A percentile compares a stretch with the other conserved stretches of the same genome.
phyloP scores from a whole-genome alignment of 352 stramenopile species.

The Phytophthora fragariaefolia region DNA sequence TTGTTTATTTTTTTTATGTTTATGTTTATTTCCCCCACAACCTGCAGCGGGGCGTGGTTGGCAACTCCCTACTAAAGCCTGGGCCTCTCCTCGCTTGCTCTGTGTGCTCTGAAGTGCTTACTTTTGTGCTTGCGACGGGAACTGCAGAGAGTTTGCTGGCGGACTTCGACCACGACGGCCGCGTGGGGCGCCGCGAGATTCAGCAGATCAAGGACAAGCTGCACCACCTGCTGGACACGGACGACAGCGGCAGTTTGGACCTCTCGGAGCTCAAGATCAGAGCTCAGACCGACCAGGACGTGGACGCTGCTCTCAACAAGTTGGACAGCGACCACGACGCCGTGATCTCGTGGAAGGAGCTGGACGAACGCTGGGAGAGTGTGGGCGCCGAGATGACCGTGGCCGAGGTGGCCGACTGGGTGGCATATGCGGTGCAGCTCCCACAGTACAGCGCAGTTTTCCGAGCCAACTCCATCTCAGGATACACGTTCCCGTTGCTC shows the following conservation, averaged over 20 bases:
- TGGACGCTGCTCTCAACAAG: conserved; percentile 74
- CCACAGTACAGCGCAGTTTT: conserved; percentile 86
- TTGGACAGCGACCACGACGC: conserved; percentile 82
- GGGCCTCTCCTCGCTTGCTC: conserved; percentile 8
- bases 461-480: conserved; percentile 80
- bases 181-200: conserved; percentile 77
- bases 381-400: conserved; percentile 90
- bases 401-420: conserved; percentile 82
- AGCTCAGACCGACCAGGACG: conserved; percentile 63
- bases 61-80: conserved; percentile 19
- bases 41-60: conserved; percentile 7
- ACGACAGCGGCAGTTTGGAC: conserved; percentile 81
- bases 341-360: conserved; percentile 81
- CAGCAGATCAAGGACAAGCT: conserved; percentile 85
- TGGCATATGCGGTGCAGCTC: conserved; percentile 79
- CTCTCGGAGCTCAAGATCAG: conserved; percentile 71
- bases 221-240: conserved; percentile 79
- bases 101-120: conserved; percentile 36
- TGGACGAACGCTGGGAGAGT: conserved; percentile 81
- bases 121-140: conserved; percentile 40
- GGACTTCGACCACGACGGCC: conserved; percentile 82
- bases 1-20: conserved; percentile 6
- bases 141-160: conserved; percentile 74
- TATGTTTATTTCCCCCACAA: no score
- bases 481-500: conserved; percentile 87